Evolutionary conservation across 805 yeast species (phyloP).

Genomic region (Kodamaea nitidulidarum): DNA sequence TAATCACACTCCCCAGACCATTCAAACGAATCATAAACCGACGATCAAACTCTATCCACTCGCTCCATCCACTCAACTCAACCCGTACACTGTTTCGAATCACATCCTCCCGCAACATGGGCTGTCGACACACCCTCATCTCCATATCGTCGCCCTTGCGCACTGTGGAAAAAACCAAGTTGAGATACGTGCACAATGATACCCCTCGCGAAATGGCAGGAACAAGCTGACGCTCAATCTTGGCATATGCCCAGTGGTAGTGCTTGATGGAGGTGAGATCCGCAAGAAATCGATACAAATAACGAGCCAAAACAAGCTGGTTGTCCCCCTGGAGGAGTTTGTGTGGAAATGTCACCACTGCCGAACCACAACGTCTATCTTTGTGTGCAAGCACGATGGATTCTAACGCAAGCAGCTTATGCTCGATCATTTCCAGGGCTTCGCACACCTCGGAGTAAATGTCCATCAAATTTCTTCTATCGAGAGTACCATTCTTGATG

Average conservation of each 20-base stretch:
- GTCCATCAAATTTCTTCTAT: background rate
- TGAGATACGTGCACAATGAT: constrained; percentile 13
- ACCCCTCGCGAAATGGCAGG: constrained; percentile 18
- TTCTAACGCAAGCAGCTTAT: background rate
- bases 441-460: background rate
- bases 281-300: constrained; percentile 23
- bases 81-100: background rate
- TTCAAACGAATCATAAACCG: constrained; percentile 34
- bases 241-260: constrained; percentile 40
- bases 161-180: constrained; percentile 17
- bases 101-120: constrained; percentile 14
- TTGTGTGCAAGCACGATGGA: background rate
- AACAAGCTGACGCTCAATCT: constrained; percentile 28
- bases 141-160: background rate
- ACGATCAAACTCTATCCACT: constrained; percentile 37
- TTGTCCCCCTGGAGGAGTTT: constrained; percentile 10
- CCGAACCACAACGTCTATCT: background rate
- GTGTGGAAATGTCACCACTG: constrained; percentile 9
- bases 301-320: constrained; percentile 23
- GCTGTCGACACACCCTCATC: constrained; percentile 19
- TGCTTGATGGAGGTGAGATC: constrained; percentile 31
- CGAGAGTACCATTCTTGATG: constrained; percentile 8
- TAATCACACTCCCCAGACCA: background rate
- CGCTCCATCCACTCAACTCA: constrained; percentile 16
- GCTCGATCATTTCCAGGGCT: constrained; percentile 5